Base-by-base conservation (phyloP, 257 asterid species). In the Leonotis leonurus region DNA sequence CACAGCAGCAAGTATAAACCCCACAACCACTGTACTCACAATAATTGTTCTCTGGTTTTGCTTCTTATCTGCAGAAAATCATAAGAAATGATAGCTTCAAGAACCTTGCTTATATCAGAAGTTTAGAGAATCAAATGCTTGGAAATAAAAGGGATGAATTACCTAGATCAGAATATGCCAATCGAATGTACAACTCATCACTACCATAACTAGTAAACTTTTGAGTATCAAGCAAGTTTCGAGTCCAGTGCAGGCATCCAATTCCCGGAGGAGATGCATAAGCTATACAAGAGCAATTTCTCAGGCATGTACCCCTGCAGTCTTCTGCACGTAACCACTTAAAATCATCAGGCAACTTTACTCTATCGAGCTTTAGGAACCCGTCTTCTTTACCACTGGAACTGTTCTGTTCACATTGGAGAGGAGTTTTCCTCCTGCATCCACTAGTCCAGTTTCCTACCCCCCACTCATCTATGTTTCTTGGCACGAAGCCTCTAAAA, bases 401-500 rank as follows among this genome's bases (percentile, higher is more conserved):
- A 40, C 4, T 53, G 3, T 72, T 77, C 7, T 18, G 61, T 57
- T 66, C 60, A 24, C 95, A 88, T 49, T 64, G 64, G 7, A 82
- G 65, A 10, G 21, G 35, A 2, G 24, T 52, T 65, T 67, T 70
- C 69, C 95, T 80, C 4, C n/a, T 22, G 59, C 96, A 88, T 1
- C 96, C 95, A 14, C 61, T 68, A 0, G 84, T 65, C 86, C 85
- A 83, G 12, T 81, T 77, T 14, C 80, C 85, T 4, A 16, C 51
- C 5, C 44, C 45, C 96, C 96, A 85, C 59, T 78, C 76, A 4
- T 68, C 69, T 5, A 0, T 1, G 3, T 64, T 66, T 49, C 18
- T 41, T 0, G 96, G 88, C 24, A 16, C 65, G 29, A 73, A 88
- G 39, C 93, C 93, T 2, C 12, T 21, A 39, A 85, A 9, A 46